Percentiles rank a stretch among this genome's conserved stretches.
phyloP scores from a whole-genome alignment of 2,329 filamentous ascomycete species.

The Gyromitra esculenta region DNA sequence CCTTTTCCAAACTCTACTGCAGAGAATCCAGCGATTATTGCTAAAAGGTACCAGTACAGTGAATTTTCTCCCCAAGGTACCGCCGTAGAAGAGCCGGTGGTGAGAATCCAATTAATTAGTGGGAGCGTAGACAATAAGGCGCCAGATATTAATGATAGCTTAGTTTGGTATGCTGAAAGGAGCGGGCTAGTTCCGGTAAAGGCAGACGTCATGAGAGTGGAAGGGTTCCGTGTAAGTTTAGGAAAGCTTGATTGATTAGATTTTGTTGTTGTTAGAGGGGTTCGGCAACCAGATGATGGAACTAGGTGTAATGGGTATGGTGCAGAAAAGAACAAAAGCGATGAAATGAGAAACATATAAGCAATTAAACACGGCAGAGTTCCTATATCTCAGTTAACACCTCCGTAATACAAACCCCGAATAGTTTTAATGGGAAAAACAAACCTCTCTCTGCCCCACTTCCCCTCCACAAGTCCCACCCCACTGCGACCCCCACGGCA shows the following conservation, averaged over 20 bases:
- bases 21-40: conserved; percentile 26
- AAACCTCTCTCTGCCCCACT: conserved; percentile 35
- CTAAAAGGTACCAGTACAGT: conserved; percentile 36
- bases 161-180: conserved; percentile 34
- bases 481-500: conserved; percentile 31
- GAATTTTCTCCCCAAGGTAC: background rate
- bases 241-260: conserved; percentile 42
- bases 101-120: conserved; percentile 34
- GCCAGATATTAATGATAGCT: conserved; percentile 37
- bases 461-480: conserved; percentile 48
- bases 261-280: conserved; percentile 42
- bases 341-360: conserved; percentile 39
- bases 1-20: conserved; percentile 38
- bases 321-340: conserved; percentile 38
- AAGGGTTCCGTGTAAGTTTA: conserved; percentile 44
- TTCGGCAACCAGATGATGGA: conserved; percentile 30
- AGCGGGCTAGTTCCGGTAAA: conserved; percentile 23
- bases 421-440: background rate
- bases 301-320: conserved; percentile 35
- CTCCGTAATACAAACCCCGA: background rate
- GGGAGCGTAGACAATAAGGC: conserved; percentile 8
- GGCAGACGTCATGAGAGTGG: conserved; percentile 45
- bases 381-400: conserved; percentile 33
- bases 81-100: conserved; percentile 23
- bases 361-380: conserved; percentile 43